Conservation (phyloP, 768 basidiomycete species). For the Tulasnella sp. region DNA sequence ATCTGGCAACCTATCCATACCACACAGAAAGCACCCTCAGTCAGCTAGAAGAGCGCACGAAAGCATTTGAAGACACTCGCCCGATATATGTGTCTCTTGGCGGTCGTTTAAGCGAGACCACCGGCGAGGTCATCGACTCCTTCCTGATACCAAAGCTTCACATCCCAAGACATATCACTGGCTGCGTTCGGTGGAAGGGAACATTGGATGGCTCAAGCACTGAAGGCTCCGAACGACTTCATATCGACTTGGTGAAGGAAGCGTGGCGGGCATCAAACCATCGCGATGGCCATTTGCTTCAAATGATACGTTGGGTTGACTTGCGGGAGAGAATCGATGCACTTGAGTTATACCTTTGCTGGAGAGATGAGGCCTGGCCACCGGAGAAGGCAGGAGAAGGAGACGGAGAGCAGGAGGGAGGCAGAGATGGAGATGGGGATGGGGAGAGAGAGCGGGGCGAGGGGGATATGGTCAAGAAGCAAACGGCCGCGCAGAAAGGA, state of each 20-base stretch:
- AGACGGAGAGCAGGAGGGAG: no score
- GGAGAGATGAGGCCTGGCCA: background rate
- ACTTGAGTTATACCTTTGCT: background rate
- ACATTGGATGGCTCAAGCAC: background rate
- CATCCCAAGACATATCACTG: background rate
- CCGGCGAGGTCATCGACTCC: background rate
- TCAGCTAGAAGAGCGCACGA: background rate
- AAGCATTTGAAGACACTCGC: background rate
- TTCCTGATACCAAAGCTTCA: background rate
- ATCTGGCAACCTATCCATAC: background rate
- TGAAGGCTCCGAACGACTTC: background rate
- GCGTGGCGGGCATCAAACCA: slow-evolving; percentile 4
- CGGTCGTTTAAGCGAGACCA: background rate
- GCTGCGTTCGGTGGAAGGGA: background rate
- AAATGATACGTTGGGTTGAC: background rate
- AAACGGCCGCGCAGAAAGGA: background rate
- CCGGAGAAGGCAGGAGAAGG: background rate
- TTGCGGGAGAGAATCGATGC: background rate
- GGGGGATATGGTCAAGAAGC: background rate
- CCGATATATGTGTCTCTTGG: background rate
- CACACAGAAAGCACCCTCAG: background rate
- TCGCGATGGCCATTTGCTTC: background rate
- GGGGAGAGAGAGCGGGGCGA: background rate
- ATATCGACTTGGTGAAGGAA: slow-evolving; percentile 4
- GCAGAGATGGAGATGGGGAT: background rate